phyloP scores from a whole-genome alignment of 164 flowering plant species.

The Chimonanthus salicifolius region DNA sequence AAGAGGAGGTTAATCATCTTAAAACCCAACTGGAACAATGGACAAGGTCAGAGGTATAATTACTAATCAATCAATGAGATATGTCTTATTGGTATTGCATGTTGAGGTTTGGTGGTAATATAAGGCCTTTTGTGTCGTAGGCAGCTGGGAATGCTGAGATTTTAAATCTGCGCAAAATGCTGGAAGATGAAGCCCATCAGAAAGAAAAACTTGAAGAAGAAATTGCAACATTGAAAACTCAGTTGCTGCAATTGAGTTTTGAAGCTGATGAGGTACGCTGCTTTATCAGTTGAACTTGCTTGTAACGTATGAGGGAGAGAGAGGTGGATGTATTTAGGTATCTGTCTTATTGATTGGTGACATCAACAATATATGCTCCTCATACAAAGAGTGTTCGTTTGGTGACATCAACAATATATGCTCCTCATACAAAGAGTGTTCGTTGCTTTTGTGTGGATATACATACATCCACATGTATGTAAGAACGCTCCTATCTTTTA shows the following conservation, averaged over 20 bases:
- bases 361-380: no score
- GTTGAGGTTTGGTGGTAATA: not conserved
- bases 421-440: no score
- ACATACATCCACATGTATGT: no score
- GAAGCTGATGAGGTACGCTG: conserved; percentile 85
- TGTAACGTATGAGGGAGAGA: not conserved
- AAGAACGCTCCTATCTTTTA: not conserved
- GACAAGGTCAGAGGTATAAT: conserved; percentile 68
- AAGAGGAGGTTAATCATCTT: conserved; percentile 60
- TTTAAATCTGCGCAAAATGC: conserved; percentile 53
- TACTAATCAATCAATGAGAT: not conserved
- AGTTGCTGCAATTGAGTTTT: conserved; percentile 74
- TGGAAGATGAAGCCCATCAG: conserved; percentile 70
- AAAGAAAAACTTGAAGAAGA: conserved; percentile 85
- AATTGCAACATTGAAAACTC: conserved; percentile 57
- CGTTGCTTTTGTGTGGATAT: no score
- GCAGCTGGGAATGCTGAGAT: conserved; percentile 61
- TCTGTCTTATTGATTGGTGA: no score
- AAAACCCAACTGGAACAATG: conserved; percentile 50
- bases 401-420: no score
- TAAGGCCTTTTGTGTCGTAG: conserved; percentile 26
- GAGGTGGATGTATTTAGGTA: no score
- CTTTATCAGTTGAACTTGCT: not conserved
- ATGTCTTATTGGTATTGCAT: not conserved
- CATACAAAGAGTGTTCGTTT: no score